Evolutionary conservation across 202 grass and related monocot genomes (phyloP).

Genomic region (Zoysia matrella): DNA sequence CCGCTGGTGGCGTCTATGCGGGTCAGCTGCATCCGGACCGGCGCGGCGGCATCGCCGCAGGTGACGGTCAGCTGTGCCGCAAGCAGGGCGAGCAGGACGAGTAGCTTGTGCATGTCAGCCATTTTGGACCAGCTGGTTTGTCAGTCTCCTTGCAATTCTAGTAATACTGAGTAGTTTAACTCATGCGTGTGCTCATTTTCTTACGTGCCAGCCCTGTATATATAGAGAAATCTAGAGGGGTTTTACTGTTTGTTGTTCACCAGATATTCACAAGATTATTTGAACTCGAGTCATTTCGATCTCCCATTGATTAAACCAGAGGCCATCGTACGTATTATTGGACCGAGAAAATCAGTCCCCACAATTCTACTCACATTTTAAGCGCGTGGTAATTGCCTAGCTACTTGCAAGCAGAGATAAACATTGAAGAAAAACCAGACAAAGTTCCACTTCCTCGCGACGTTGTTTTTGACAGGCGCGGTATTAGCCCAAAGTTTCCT

Average conservation of each 20-base stretch:
- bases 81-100: neutral
- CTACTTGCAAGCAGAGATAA: neutral
- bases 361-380: too few species aligned
- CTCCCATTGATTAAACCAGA: neutral
- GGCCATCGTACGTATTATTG: neutral
- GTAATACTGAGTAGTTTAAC: neutral
- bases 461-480: neutral
- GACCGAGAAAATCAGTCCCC: neutral
- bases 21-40: conserved; percentile 27
- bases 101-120: neutral
- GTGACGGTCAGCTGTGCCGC: neutral
- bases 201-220: neutral
- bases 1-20: conserved; percentile 21
- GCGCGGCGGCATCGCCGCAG: neutral
- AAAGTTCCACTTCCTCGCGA: neutral
- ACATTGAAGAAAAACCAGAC: neutral
- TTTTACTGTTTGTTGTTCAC: neutral
- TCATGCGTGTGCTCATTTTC: neutral
- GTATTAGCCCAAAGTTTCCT: too few species aligned
- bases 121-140: neutral
- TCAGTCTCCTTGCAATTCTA: too few species aligned
- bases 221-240: neutral
- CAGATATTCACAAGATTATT: neutral
- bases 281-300: too few species aligned
- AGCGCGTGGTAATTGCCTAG: too few species aligned